Base-by-base conservation (phyloP, 192 early-diverging fungal genomes). In the Gonapodya prolifera region DNA sequence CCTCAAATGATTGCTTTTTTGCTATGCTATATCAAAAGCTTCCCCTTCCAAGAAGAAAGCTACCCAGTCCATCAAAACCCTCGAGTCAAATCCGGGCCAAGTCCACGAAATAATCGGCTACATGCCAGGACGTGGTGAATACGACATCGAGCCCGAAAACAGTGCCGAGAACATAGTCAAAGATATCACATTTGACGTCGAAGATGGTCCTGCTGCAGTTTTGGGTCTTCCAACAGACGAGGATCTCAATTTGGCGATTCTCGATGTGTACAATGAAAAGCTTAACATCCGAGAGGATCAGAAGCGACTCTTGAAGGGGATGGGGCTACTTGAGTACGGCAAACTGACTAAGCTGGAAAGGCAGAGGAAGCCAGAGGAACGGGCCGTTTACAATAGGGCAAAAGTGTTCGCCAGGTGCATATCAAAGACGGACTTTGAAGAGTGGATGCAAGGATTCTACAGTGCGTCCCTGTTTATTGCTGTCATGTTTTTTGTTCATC, bases 81-180 rank as follows among this genome's bases (percentile, higher is more conserved):
- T n/a, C n/a, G n/a, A n/a, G n/a, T n/a, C n/a, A n/a, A n/a, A n/a
- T n/a, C n/a, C n/a, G n/a, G n/a, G n/a, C n/a, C n/a, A n/a, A n/a
- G 95, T 94, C 83, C 98, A 99, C 77, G 98, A 99, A 82, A 95
- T 99, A 79, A 87, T 89, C 34, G 98, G 98, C 1, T 99, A 93
- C 78, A 99, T 99, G 98, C 98, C 98, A 23, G 92, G 92, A 17
- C 93, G 98, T 29, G 81, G 89, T 30, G 98, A 99, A 83, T 99
- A 98, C 83, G 98, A 99, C 75, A 88, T 87, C n/a, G 98, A 99
- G 82, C 89, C 89, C 78, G 96, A 98, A 71, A 97, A 98, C 77
- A 96, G 97, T 35, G 96, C 96, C 1, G 98, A 99, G 85, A 88
- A 91, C 69, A 80, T 85, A 13, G 90, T 99, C 75, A 99, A 98